phyloP scores from a whole-genome alignment of 805 yeast genomes.

The Pichia eremophila region DNA sequence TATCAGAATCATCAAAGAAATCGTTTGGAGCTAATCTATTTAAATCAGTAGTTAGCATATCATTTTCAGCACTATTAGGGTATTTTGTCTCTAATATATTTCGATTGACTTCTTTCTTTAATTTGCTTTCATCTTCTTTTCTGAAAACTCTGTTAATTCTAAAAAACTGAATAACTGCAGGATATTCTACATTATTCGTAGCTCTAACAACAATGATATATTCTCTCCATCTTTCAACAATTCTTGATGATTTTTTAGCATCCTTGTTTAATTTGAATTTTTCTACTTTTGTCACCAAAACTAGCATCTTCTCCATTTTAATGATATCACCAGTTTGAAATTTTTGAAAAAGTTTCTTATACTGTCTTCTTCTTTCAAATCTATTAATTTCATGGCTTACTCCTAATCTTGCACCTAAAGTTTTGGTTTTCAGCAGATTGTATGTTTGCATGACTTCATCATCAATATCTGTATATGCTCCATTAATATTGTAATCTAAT shows the following conservation, averaged over 20 bases:
- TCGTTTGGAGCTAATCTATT: background rate
- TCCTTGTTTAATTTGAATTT: constrained; percentile 7
- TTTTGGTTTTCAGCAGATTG: constrained; percentile 5
- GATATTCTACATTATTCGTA: constrained; percentile 41
- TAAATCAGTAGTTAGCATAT: background rate
- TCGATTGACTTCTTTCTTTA: background rate
- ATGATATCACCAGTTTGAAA: constrained; percentile 53
- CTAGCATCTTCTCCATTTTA: constrained; percentile 59
- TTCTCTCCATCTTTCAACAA: constrained; percentile 72
- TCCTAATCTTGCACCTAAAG: constrained; percentile 5
- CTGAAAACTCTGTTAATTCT: constrained; percentile 31
- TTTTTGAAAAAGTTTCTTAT: constrained; percentile 22
- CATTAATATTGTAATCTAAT: background rate
- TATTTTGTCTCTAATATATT: background rate
- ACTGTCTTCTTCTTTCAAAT: constrained; percentile 13
- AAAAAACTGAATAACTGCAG: constrained; percentile 58
- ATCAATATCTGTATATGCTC: background rate
- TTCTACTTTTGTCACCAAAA: constrained; percentile 36
- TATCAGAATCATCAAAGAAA: background rate
- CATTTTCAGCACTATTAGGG: background rate
- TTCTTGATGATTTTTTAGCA: constrained; percentile 31
- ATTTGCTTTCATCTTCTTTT: constrained; percentile 8
- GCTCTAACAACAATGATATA: constrained; percentile 62
- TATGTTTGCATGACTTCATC: constrained; percentile 6
- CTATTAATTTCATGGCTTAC: constrained; percentile 10